Evolutionary conservation across 805 yeast genomes (phyloP).

Genomic region (Sugiyamaella boreocaroliniensis): DNA sequence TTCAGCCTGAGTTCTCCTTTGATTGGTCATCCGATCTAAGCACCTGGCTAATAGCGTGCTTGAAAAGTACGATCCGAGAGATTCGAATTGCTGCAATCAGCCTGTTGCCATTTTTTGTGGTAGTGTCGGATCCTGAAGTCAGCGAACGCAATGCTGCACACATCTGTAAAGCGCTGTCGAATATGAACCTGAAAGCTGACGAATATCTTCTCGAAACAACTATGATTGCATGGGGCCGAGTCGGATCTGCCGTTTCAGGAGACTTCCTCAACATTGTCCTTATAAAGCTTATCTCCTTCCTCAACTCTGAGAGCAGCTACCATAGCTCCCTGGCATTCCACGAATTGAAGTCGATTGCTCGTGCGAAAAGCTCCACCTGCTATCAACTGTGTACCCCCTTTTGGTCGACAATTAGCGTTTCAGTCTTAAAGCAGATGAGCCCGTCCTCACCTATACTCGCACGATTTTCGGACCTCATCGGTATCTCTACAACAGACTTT

Average conservation of each 20-base stretch:
- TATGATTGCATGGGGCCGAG: slow-evolving; percentile 50
- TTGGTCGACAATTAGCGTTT: slow-evolving; percentile 62
- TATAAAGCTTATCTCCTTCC: slow-evolving; percentile 55
- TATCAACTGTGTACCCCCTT: slow-evolving; percentile 78
- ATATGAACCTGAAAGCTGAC: slow-evolving; percentile 9
- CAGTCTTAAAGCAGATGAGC: slow-evolving; percentile 48
- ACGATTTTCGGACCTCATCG: slow-evolving; percentile 58
- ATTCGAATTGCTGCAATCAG: slow-evolving; percentile 15
- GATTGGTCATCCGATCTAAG: slow-evolving; percentile 6
- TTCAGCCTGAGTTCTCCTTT: slow-evolving; percentile 10
- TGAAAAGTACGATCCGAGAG: slow-evolving; percentile 17
- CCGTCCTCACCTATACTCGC: slow-evolving; percentile 48
- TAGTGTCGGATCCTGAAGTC: neutral
- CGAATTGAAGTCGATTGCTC: slow-evolving; percentile 53
- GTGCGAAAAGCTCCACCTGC: slow-evolving; percentile 52
- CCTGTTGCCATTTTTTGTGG: slow-evolving; percentile 13
- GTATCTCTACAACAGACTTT: slow-evolving; percentile 54
- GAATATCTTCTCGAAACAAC: slow-evolving; percentile 24
- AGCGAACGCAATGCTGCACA: slow-evolving; percentile 1
- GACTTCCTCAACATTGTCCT: slow-evolving; percentile 62
- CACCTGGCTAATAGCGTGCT: slow-evolving; percentile 16
- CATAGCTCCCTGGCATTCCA: slow-evolving; percentile 64
- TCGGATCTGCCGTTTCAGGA: slow-evolving; percentile 57
- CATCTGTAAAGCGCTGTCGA: slow-evolving; percentile 10
- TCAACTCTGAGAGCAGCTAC: slow-evolving; percentile 60